Percentiles rank a stretch among this genome's conserved stretches.
Evolutionary conservation across 75 land plant genomes (phyloP).

Genomic region (Sequoia sempervirens): DNA sequence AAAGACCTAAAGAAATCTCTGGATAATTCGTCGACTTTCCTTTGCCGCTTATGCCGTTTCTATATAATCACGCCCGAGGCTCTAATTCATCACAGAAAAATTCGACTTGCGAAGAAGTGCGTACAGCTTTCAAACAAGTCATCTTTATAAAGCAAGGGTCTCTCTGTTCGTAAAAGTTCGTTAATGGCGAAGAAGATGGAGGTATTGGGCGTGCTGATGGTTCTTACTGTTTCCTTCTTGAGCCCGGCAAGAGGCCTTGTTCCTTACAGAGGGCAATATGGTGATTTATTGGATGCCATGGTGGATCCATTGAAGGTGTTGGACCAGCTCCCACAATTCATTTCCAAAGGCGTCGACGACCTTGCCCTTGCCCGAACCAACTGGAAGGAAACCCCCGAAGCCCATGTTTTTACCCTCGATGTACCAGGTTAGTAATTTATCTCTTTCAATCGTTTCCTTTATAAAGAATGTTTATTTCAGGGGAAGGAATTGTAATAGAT

Average conservation of each 20-base stretch:
- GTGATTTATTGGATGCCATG: slow-evolving; percentile 19
- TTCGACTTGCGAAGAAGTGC: no score
- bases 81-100: no score
- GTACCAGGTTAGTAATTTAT: slow-evolving; percentile 29
- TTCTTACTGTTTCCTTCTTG: no score
- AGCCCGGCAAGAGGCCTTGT: background rate
- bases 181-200: no score
- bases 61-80: no score
- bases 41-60: no score
- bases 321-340: slow-evolving; percentile 9
- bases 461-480: background rate
- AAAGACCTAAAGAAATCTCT: no score
- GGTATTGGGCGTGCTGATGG: no score
- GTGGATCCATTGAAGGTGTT: slow-evolving; percentile 37
- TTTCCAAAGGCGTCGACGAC: slow-evolving; percentile 14
- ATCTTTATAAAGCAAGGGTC: no score
- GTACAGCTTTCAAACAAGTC: no score
- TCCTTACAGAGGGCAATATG: slow-evolving; percentile 18
- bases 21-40: no score
- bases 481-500: background rate
- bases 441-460: background rate
- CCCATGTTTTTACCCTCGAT: slow-evolving; percentile 48
- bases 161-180: no score
- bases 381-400: slow-evolving; percentile 52
- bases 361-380: slow-evolving; percentile 34